These are phyloP conservation scores for Urostyla sp. DNA, from an alignment of 73 alveolate genomes.

Conservation along the genomic window DNA sequence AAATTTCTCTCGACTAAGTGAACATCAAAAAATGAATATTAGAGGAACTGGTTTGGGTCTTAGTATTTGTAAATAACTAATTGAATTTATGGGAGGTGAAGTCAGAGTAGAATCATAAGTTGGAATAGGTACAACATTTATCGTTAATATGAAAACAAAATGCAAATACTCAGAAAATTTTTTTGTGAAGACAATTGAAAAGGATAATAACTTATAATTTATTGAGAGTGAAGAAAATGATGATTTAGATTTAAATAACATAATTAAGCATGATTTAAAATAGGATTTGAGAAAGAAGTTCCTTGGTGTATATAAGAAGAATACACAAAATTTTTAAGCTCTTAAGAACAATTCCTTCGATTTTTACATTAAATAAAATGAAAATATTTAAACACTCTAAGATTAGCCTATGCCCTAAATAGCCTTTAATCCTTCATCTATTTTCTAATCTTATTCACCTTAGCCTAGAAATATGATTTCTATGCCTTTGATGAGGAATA, in stretches of 20 bases:
- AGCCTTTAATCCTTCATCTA: neutral
- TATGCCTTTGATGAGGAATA: neutral
- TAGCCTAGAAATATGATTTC: neutral
- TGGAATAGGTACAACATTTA: constrained; percentile 38
- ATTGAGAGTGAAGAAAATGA: constrained; percentile 4
- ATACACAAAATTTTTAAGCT: too few species aligned
- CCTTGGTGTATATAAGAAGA: neutral
- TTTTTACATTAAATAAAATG: neutral
- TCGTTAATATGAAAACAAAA: constrained; percentile 19
- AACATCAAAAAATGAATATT: constrained; percentile 11
- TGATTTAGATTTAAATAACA: neutral
- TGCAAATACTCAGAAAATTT: neutral
- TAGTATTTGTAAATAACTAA: constrained; percentile 24
- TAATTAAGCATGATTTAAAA: neutral
- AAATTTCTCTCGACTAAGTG: constrained; percentile 9
- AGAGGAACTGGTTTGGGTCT: constrained; percentile 46
- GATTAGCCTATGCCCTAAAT: neutral
- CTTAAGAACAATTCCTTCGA: neutral
- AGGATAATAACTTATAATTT: neutral
- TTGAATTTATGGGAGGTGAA: constrained; percentile 46
- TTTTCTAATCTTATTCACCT: neutral
- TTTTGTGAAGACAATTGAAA: neutral
- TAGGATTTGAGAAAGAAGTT: neutral
- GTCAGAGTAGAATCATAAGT: constrained; percentile 47
- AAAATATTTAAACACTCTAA: neutral